Evolutionary conservation across 305 asterid genomes (phyloP).

Genomic region (Salvia sclarea): DNA sequence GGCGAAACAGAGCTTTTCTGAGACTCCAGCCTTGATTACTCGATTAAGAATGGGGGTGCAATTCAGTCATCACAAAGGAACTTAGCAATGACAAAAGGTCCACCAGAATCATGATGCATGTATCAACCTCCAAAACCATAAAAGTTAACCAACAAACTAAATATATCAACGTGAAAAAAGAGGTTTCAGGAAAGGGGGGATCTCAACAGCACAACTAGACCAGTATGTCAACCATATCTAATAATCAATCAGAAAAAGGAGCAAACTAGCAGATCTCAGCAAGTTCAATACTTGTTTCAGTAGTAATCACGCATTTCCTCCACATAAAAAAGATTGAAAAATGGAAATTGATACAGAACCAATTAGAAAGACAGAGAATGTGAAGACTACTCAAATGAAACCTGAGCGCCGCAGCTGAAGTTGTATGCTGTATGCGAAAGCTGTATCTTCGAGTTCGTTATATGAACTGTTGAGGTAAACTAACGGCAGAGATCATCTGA

Average conservation of each 20-base stretch:
- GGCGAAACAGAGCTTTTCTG: slow-evolving; percentile 59
- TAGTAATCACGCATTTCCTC: neutral
- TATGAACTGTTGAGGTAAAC: neutral
- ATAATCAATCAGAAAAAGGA: neutral
- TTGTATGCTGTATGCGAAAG: neutral
- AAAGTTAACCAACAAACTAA: too few species aligned
- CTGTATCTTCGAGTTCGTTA: neutral
- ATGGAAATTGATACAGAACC: neutral
- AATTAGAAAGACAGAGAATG: neutral
- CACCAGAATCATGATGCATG: slow-evolving; percentile 3
- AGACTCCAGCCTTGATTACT: slow-evolving; percentile 95
- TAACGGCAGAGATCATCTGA: slow-evolving; percentile 29
- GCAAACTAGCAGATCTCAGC: neutral
- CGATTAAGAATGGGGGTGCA: slow-evolving; percentile 40
- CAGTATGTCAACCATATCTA: neutral
- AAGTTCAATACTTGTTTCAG: neutral
- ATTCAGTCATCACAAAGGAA: slow-evolving; percentile 44
- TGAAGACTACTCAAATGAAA: neutral
- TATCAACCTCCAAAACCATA: too few species aligned
- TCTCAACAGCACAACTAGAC: neutral
- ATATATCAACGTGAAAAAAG: neutral
- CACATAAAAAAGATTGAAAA: neutral
- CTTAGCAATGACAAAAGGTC: slow-evolving; percentile 28
- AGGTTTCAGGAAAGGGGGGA: neutral
- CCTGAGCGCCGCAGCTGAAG: slow-evolving; percentile 34